A percentile compares a stretch with the other conserved stretches of the same genome.
These are phyloP conservation scores for Phylloporus sp. DNA, from an alignment of 1,284 basidiomycete species.

Conservation along the genomic window DNA sequence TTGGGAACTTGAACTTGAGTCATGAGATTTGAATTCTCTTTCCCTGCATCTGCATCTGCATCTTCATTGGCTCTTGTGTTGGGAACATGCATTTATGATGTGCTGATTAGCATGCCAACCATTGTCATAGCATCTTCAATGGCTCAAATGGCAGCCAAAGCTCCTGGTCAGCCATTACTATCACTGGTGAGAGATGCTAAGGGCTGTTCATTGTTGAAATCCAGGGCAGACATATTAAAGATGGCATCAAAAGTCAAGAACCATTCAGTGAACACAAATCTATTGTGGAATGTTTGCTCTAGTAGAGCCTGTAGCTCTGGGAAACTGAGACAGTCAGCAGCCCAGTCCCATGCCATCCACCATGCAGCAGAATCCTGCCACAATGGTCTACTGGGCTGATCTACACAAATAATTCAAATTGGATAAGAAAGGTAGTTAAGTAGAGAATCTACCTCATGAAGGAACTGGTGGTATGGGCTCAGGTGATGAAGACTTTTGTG, in stretches of 20 bases:
- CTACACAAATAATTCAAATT: not conserved
- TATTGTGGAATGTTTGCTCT: not conserved
- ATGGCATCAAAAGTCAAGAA: not conserved
- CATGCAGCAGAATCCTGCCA: not conserved
- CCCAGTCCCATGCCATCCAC: slow-evolving; percentile 2
- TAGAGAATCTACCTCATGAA: not conserved
- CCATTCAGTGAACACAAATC: slow-evolving; percentile 1
- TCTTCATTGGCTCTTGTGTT: no score
- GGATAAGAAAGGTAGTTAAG: not conserved
- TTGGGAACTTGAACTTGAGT: no score
- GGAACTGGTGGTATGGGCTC: no score
- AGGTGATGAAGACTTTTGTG: no score
- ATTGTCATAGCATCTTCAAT: not conserved
- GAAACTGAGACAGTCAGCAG: not conserved
- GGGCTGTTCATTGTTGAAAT: not conserved
- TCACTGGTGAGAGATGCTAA: no score
- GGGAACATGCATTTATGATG: not conserved
- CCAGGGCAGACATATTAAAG: not conserved
- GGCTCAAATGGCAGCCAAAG: not conserved
- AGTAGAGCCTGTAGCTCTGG: not conserved
- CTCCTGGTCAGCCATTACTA: no score
- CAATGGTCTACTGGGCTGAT: not conserved
- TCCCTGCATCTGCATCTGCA: no score
- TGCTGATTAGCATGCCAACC: not conserved
- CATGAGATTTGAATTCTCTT: no score